Base-by-base conservation (phyloP, 163 green algal species). In the Trebouxia gelatinosa region DNA sequence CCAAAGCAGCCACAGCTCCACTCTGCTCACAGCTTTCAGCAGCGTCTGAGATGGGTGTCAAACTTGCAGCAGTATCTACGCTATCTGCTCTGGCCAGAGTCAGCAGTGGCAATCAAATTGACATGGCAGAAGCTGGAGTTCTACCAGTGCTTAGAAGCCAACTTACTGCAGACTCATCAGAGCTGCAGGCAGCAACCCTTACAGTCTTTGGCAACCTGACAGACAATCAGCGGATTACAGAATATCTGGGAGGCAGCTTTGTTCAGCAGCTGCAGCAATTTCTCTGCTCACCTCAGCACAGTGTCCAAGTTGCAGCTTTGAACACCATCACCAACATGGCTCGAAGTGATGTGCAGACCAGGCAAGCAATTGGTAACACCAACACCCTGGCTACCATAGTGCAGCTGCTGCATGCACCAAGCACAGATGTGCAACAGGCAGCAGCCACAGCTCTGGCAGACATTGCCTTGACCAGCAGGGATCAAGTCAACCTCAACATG, bases 401-500 rank as follows among this genome's bases (percentile, higher is more conserved):
- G 1, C 38, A 35, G 21, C 64, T 72, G 16, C 64, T 72, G 4
- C 32, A 72, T 6, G 37, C 35, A 6, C 35, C 35, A 28, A 72
- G 37, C 37, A 31, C 64, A 43, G 26, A 29, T 17, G 50, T 9
- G 17, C 64, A 72, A 23, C 35, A 72, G 29, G 64, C 64, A 11
- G 64, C 64, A 40, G 64, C 64, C 32, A 34, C 64, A 28, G 64
- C 64, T 72, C 64, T 72, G 50, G 64, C 64, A 72, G 50, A 72
- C 64, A 72, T 72, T 28, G 64, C 64, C 2, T n/a, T 72, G 31
- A 17, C 19, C 26, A 72, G 1, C 19, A 72, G 64, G 34, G 64
- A 72, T 35, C 35, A 51, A 5, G 64, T 72, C 37, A 72, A 72
- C 9, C 13, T 72, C 26, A 54, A 21, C 19, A 72, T 72, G 64